Evolutionary conservation across 768 basidiomycete species (phyloP).

Genomic region (Candolleomyces eurysporus): DNA sequence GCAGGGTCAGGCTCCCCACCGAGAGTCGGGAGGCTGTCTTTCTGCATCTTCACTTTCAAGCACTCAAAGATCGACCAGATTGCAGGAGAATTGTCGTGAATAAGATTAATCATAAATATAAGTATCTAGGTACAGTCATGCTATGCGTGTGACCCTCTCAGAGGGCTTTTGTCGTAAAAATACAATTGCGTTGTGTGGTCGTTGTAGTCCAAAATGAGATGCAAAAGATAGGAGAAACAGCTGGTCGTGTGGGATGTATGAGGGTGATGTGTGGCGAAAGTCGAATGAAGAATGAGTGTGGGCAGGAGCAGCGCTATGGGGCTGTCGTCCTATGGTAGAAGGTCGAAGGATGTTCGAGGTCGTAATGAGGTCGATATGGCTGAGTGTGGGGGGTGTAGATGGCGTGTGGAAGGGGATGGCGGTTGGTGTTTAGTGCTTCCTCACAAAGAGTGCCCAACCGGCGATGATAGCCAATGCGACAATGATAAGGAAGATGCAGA

Average conservation of each 20-base stretch:
- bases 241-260: neutral
- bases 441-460: conserved; percentile 28
- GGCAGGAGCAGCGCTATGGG: neutral
- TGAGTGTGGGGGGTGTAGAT: neutral
- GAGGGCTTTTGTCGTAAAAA: neutral
- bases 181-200: neutral
- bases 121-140: neutral
- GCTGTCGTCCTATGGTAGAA: neutral
- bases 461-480: conserved; percentile 28
- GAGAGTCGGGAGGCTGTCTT: too few relatives aligned
- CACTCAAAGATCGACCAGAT: neutral
- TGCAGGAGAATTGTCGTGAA: neutral
- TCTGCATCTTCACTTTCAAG: too few relatives aligned
- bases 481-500: conserved; percentile 43
- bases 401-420: neutral
- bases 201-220: neutral
- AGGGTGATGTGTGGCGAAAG: neutral
- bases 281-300: neutral
- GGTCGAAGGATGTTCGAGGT: neutral
- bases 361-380: neutral
- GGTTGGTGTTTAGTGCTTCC: conserved; percentile 4
- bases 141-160: conserved; percentile 1
- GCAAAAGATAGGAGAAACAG: neutral
- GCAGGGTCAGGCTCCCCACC: too few relatives aligned
- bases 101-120: conserved; percentile 1